A percentile compares a stretch with the other conserved stretches of the same genome.
Evolutionary conservation across 805 yeast genomes (phyloP).

Genomic region (Candida orba): DNA sequence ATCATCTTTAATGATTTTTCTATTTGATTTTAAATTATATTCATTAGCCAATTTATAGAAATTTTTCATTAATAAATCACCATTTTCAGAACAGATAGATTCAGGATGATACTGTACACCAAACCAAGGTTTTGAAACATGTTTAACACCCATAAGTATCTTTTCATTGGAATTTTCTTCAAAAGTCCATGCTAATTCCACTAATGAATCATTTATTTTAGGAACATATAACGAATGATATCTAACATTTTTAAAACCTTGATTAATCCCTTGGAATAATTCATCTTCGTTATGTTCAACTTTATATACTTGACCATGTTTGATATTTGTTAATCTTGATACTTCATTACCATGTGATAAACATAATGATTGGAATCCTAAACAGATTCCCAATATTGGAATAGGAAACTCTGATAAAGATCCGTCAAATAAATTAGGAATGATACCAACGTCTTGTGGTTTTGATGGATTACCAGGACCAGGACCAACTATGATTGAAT

Average conservation of each 20-base stretch:
- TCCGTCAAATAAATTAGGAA: constrained; percentile 45
- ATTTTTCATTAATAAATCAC: constrained; percentile 50
- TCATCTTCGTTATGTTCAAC: constrained; percentile 23
- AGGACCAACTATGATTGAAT: constrained; percentile 85
- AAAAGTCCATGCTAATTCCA: constrained; percentile 57
- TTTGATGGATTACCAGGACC: constrained; percentile 90
- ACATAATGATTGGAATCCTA: constrained; percentile 86
- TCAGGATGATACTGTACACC: constrained; percentile 99
- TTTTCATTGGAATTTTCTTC: constrained; percentile 21
- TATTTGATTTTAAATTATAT: constrained; percentile 18
- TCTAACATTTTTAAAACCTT: constrained; percentile 60
- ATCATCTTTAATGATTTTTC: constrained; percentile 15
- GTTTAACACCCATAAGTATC: constrained; percentile 76
- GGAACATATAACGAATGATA: constrained; percentile 77
- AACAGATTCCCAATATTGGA: constrained; percentile 86
- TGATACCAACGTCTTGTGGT: constrained; percentile 62
- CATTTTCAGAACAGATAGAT: constrained; percentile 74
- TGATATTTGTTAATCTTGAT: constrained; percentile 44
- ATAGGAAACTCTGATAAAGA: constrained; percentile 23
- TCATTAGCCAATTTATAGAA: constrained; percentile 33
- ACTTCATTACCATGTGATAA: constrained; percentile 52
- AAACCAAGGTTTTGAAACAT: constrained; percentile 55
- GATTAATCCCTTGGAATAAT: constrained; percentile 36
- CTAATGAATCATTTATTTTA: constrained; percentile 25
- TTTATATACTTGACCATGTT: constrained; percentile 79